Evolutionary conservation across 2,329 filamentous ascomycete species (phyloP).

Genomic region (Lojkania enalia): DNA sequence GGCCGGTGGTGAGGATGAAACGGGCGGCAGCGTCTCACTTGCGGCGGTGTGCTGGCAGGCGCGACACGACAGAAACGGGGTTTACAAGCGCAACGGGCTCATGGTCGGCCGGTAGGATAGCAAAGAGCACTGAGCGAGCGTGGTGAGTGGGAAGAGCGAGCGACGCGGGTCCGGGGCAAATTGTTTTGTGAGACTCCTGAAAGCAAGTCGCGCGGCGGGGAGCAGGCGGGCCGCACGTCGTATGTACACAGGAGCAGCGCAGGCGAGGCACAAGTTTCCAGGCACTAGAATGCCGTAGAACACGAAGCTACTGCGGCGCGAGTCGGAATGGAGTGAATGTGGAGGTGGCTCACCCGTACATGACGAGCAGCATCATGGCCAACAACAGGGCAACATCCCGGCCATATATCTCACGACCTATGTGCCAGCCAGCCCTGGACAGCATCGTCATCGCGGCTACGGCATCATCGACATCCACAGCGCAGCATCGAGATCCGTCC

Average conservation of each 20-base stretch:
- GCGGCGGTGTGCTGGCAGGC: constrained; percentile 24
- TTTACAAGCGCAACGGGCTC: constrained; percentile 4
- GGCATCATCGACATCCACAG: neutral
- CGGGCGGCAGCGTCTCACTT: constrained; percentile 15
- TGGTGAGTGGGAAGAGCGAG: constrained; percentile 14
- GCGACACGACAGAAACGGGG: constrained; percentile 8
- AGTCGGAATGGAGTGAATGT: constrained; percentile 6
- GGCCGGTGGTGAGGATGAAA: constrained; percentile 18
- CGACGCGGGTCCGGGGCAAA: constrained; percentile 15
- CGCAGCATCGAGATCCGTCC: constrained; percentile 6
- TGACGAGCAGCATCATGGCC: neutral
- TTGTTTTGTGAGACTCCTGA: constrained; percentile 14
- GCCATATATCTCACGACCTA: constrained; percentile 10
- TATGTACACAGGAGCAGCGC: constrained; percentile 7
- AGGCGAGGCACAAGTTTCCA: neutral
- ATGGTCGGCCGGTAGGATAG: constrained; percentile 5
- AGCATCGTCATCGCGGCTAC: constrained; percentile 18
- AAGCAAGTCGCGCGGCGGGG: constrained; percentile 3
- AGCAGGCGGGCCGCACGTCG: constrained; percentile 8
- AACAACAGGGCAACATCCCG: constrained; percentile 19
- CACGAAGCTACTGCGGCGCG: neutral
- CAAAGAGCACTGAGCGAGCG: constrained; percentile 15
- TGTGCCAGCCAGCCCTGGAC: constrained; percentile 3
- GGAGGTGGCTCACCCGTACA: constrained; percentile 8
- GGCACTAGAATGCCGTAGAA: too few species aligned